Evolutionary conservation across 1,284 basidiomycete species (phyloP), one percentile per base, ranked within the genome.

Genomic region (Volvariella volvacea): DNA sequence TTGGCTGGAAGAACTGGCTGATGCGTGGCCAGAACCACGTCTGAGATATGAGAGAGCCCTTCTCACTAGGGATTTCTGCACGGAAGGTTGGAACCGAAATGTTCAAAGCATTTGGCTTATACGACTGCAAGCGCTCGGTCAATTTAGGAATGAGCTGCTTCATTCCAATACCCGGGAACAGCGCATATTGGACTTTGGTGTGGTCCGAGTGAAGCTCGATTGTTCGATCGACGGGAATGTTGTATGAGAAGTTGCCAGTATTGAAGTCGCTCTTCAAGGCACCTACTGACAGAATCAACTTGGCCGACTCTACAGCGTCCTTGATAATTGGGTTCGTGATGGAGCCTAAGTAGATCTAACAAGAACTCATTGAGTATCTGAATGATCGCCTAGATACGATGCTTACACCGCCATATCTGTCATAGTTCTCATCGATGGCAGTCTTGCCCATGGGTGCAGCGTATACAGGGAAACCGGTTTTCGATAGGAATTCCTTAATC

Each of bases 401-500:
- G 66, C 84, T 62, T 59, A 90, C 87, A 12, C 94, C 94, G 44
- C 92, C 92, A 62, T 88, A 97, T n/a, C 90, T 78, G 15, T 80
- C 74, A 47, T 88, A 82, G 38, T 74, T 72, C 65, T 97, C 95
- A 50, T 83, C 76, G 10, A 96, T 67, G 0, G 83, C 74, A 1
- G 83, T 79, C 64, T 95, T 95, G 34, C 91, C 93, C 92, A 95
- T 94, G 0, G 92, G 92, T 0, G 91, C 77, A 12, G 80, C 67
- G 57, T 84, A 83, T 45, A 93, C 85, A 39, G 91, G 80, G 64
- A 88, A 87, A 3, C 78, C 78, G 4, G 88, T 89, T 40, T 71
- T 71, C 46, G 76, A 66, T 42, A 89, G 66, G 31, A 98, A 72
- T 40, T 90, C 78, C 39, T 76, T 69, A 3, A 88, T 70, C 57